Evolutionary conservation across 768 basidiomycete species (phyloP), one percentile per base, ranked within the genome.

Genomic region (Termitomyces sp.): DNA sequence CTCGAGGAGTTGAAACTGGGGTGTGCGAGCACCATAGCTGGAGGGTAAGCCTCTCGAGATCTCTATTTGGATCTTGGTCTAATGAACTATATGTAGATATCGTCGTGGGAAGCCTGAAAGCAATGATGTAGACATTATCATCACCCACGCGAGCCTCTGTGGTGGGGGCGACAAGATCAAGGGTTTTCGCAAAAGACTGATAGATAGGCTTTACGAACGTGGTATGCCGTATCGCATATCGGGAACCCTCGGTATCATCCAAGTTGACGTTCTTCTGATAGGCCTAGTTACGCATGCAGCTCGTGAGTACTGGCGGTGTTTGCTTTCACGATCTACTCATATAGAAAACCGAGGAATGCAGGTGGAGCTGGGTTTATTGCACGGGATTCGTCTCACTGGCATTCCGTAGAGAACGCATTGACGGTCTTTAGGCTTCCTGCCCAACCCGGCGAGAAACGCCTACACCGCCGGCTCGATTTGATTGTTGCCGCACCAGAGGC

Each of bases 91-190:
- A 11, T 20, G 7, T 52, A 94, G 93, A 5, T 91, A 94, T 70
- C 83, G 95, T 27, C 74, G 94, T 52, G 94, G 94, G 1, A 96
- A 96, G 66, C 63, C 71, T 3, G 70, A 83, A 56, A 91, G 88
- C 63, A 91, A 88, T 62, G 94, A 97, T 64, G 85, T 94, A 29
- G 94, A 98, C 63, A 88, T 98, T 53, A 82, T 97, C 1, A 88
- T 96, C 64, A 89, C 86, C 33, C 90, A 94, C 63, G 74, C 81
- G 0, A 77, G 84, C 58, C 62, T 69, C 49, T 60, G 68, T 40
- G 67, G 64, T 5, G 80, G 77, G 9, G 73, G 64, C 27, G 69
- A 66, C 9, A 75, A 79, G 42, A 76, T 87, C n/a, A 82, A 80
- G 54, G 84, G 80, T 3, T 73, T 94, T 1, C 83, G 86, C 60